A percentile compares a stretch with the other conserved stretches of the same genome.
phyloP scores from a whole-genome alignment of 2,329 filamentous ascomycete species.

The Amauroascus niger region DNA sequence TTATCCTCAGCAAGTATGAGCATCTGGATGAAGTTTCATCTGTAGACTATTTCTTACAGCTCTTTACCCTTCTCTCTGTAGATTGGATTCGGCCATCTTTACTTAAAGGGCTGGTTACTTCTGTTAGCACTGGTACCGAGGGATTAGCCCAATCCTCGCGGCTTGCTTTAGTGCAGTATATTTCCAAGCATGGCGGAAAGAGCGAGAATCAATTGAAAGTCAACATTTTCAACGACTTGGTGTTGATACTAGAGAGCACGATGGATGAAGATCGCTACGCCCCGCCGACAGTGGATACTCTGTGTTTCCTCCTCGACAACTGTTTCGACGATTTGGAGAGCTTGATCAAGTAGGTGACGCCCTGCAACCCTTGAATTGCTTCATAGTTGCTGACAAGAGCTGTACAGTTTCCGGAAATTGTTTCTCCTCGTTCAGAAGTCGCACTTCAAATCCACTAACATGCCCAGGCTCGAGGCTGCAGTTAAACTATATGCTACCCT shows the following conservation, averaged over 20 bases:
- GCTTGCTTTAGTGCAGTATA: slow-evolving; percentile 33
- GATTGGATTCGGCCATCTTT: slow-evolving; percentile 32
- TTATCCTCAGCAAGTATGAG: slow-evolving; percentile 29
- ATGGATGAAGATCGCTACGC: slow-evolving; percentile 58
- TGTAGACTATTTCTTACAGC: slow-evolving; percentile 35
- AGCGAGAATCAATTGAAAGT: slow-evolving; percentile 34
- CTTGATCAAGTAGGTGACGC: slow-evolving; percentile 23
- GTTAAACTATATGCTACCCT: slow-evolving; percentile 69
- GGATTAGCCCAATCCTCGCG: slow-evolving; percentile 36
- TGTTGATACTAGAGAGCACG: slow-evolving; percentile 45
- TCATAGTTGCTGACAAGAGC: not conserved
- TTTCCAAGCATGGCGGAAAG: slow-evolving; percentile 21
- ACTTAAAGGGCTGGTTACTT: slow-evolving; percentile 37
- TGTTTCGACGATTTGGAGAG: slow-evolving; percentile 28
- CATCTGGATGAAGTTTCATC: slow-evolving; percentile 40
- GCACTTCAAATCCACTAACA: slow-evolving; percentile 72
- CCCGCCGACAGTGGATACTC: slow-evolving; percentile 65
- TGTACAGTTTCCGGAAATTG: slow-evolving; percentile 43
- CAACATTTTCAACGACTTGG: slow-evolving; percentile 44
- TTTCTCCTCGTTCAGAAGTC: slow-evolving; percentile 65
- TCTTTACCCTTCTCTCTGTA: slow-evolving; percentile 30
- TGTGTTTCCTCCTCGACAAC: slow-evolving; percentile 66
- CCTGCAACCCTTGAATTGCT: not conserved
- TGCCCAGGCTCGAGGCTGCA: slow-evolving; percentile 71
- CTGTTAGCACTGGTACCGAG: slow-evolving; percentile 38